These are phyloP conservation scores for Macrolepiota dolichaula DNA, from an alignment of 768 basidiomycete species.

Conservation along the genomic window DNA sequence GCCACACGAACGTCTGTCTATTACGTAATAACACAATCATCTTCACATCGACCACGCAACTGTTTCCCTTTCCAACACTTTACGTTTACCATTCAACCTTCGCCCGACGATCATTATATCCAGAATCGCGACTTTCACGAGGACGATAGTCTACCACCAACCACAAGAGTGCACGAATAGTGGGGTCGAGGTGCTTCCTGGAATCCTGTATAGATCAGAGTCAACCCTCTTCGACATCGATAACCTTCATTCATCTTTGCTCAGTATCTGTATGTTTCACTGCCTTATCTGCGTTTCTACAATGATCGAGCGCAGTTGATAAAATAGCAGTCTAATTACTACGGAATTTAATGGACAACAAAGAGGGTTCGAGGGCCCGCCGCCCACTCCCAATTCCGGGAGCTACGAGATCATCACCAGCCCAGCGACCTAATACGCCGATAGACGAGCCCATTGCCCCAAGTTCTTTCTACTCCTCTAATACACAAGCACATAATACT, in stretches of 20 bases:
- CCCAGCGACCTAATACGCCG: constrained; percentile 40
- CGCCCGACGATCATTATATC: not conserved
- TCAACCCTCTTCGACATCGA: constrained; percentile 4
- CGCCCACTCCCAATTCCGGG: constrained; percentile 47
- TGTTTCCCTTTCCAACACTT: not conserved
- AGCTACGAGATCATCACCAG: constrained; percentile 20
- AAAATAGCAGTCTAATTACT: constrained; percentile 3
- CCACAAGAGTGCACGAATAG: not conserved
- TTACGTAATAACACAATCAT: constrained; percentile 2
- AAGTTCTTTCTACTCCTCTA: constrained; percentile 28
- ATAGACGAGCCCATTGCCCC: constrained; percentile 23
- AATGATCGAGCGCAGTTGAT: not conserved
- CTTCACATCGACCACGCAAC: constrained; percentile 1
- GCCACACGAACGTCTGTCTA: not conserved
- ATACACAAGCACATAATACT: constrained; percentile 30
- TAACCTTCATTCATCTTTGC: constrained; percentile 8
- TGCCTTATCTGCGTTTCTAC: not conserved
- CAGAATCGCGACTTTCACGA: not conserved
- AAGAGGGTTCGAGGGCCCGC: constrained; percentile 40
- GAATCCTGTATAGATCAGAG: not conserved
- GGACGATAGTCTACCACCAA: not conserved
- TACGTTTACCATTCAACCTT: not conserved
- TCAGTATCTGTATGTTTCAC: constrained; percentile 11
- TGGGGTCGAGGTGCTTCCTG: not conserved
- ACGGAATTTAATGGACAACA: constrained; percentile 39